Evolutionary conservation across 2,329 filamentous ascomycete genomes (phyloP).

Genomic region (Alternaria hordeiaustralica): DNA sequence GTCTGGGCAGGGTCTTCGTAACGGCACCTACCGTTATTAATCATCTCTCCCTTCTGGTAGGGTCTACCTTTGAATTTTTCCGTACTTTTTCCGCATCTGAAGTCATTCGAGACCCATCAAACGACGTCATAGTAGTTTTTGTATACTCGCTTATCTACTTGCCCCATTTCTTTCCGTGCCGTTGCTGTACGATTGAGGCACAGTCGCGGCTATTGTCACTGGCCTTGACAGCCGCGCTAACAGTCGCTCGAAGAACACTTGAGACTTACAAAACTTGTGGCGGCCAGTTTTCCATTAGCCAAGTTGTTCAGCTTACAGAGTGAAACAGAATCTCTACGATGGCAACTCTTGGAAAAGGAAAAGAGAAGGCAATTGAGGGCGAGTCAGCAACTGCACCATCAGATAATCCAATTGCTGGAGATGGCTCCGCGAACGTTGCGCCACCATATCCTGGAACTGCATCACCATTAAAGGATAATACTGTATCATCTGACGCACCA

Average conservation of each 20-base stretch:
- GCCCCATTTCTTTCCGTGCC: not conserved
- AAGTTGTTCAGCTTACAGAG: not conserved
- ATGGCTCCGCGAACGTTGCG: not conserved
- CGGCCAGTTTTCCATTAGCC: not conserved
- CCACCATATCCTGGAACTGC: not conserved
- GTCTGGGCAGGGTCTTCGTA: not conserved
- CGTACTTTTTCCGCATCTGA: not conserved
- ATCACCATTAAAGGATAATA: not conserved
- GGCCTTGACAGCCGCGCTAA: not conserved
- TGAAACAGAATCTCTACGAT: not conserved
- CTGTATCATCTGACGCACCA: not conserved
- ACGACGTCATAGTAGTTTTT: not conserved
- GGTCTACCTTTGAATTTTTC: not conserved
- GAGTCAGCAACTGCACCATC: not conserved
- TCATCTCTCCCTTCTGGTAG: not conserved
- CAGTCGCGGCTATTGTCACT: conserved; percentile 4
- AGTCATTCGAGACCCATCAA: not conserved
- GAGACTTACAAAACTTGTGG: not conserved
- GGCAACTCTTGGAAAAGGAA: conserved; percentile 2
- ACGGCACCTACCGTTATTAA: not conserved
- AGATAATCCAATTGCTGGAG: not conserved
- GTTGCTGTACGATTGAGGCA: conserved; percentile 4
- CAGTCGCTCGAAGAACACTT: not conserved
- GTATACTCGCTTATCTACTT: conserved; percentile 5
- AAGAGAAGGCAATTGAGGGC: not conserved